Conservation (phyloP, 2,329 filamentous ascomycete species). For the Furcasterigmium sp. region DNA sequence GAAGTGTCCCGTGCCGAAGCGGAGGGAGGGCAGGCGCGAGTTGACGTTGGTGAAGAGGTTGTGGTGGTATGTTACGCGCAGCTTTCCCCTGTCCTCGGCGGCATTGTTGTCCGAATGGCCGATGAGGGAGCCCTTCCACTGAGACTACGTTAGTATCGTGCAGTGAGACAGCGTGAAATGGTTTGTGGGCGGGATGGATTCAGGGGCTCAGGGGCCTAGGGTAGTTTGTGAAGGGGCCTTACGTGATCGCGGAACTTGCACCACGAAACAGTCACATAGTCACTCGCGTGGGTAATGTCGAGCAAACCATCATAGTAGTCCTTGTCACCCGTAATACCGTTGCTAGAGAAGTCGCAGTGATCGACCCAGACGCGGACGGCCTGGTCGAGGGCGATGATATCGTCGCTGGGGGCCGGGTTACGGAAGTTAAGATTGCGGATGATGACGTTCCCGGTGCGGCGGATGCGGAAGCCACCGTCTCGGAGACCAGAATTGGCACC, state of each 20-base stretch:
- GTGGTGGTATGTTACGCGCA: slow-evolving; percentile 55
- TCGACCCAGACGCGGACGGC: slow-evolving; percentile 42
- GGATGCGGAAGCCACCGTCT: slow-evolving; percentile 41
- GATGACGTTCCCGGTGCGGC: slow-evolving; percentile 46
- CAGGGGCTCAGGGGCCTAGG: not conserved
- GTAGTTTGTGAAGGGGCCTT: not conserved
- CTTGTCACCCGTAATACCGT: slow-evolving; percentile 27
- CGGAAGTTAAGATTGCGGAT: slow-evolving; percentile 48
- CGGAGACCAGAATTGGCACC: slow-evolving; percentile 36
- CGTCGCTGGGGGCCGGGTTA: slow-evolving; percentile 40
- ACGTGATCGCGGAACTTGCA: slow-evolving; percentile 34
- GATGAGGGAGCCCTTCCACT: slow-evolving; percentile 53
- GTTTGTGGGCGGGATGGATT: not conserved
- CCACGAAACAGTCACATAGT: slow-evolving; percentile 34
- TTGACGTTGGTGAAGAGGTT: slow-evolving; percentile 57
- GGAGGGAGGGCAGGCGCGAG: slow-evolving; percentile 51
- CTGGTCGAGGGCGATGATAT: slow-evolving; percentile 44
- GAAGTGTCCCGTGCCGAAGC: slow-evolving; percentile 55
- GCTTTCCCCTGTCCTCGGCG: slow-evolving; percentile 50
- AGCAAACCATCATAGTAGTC: slow-evolving; percentile 36
- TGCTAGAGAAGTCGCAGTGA: slow-evolving; percentile 31
- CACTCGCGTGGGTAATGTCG: slow-evolving; percentile 35
- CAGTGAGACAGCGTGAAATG: slow-evolving; percentile 3
- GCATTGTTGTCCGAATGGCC: slow-evolving; percentile 55
- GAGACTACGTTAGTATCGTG: slow-evolving; percentile 21